Percentiles rank a stretch among this genome's conserved stretches.
Conservation (phyloP, 768 basidiomycete genomes). For the Megacollybia marginata region DNA sequence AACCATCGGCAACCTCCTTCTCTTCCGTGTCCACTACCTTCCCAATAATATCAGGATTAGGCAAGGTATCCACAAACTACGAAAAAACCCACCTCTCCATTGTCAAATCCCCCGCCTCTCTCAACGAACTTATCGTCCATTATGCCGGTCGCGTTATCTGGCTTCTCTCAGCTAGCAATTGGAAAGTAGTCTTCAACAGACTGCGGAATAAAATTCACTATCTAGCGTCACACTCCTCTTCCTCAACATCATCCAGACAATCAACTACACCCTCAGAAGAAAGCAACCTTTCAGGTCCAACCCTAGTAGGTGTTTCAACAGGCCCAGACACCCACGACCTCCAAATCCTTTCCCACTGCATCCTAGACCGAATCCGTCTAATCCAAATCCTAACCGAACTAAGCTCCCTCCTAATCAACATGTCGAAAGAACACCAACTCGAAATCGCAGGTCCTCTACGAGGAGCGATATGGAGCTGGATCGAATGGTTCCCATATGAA, state of each 20-base stretch:
- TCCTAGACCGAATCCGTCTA: slow-evolving; percentile 63
- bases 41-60: slow-evolving; percentile 26
- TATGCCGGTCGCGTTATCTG: slow-evolving; percentile 77
- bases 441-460: slow-evolving; percentile 70
- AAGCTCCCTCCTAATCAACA: slow-evolving; percentile 74
- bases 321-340: slow-evolving; percentile 67
- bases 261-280: no score
- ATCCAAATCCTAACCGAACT: slow-evolving; percentile 69
- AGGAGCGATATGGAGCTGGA: slow-evolving; percentile 86
- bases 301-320: background rate
- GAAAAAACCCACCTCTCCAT: slow-evolving; percentile 60
- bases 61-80: slow-evolving; percentile 24
- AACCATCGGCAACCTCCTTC: slow-evolving; percentile 29
- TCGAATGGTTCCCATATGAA: slow-evolving; percentile 69
- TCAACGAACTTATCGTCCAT: slow-evolving; percentile 59
- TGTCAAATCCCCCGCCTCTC: slow-evolving; percentile 42
- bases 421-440: slow-evolving; percentile 66
- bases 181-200: slow-evolving; percentile 67
- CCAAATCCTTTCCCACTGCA: slow-evolving; percentile 69
- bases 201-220: slow-evolving; percentile 63
- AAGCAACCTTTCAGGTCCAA: no score
- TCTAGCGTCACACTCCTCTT: slow-evolving; percentile 32
- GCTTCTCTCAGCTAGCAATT: slow-evolving; percentile 84
- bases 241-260: background rate
- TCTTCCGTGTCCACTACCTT: slow-evolving; percentile 20